phyloP scores from a whole-genome alignment of 345 rosid species.

The Bruguiera parviflora region DNA sequence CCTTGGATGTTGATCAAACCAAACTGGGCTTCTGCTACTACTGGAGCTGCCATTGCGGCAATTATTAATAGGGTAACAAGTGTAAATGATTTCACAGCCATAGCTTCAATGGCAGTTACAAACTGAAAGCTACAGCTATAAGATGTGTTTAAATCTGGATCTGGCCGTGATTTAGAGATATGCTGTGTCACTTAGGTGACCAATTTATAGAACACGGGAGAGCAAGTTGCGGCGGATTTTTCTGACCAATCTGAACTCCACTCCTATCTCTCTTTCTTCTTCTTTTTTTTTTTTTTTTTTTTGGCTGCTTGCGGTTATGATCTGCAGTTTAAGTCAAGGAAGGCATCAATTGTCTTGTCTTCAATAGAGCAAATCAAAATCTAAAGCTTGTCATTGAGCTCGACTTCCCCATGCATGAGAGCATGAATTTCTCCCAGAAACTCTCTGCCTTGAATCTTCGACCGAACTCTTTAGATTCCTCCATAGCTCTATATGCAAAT shows the following conservation, averaged over 20 bases:
- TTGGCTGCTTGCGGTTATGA: neutral
- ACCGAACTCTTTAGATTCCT: neutral
- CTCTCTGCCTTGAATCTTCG: too few relatives aligned
- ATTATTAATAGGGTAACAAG: constrained; percentile 22
- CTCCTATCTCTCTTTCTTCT: too few relatives aligned
- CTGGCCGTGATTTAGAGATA: neutral
- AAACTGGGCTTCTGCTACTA: constrained; percentile 51
- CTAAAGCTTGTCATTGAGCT: constrained; percentile 14
- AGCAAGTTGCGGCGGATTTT: constrained; percentile 31
- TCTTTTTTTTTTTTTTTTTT: neutral
- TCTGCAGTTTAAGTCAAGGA: neutral
- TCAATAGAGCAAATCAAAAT: neutral
- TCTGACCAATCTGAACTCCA: constrained; percentile 4
- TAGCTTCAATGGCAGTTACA: neutral
- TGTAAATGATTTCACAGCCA: constrained; percentile 33
- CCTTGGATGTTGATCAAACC: constrained; percentile 48
- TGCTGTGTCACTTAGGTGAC: neutral
- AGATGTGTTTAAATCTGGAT: too few relatives aligned
- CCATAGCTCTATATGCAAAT: constrained; percentile 10
- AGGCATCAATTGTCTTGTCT: neutral
- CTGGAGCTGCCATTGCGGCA: constrained; percentile 25
- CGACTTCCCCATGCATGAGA: neutral
- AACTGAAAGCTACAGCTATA: neutral
- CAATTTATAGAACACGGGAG: constrained; percentile 29
- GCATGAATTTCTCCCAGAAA: neutral